These are phyloP conservation scores for Funneliformis mosseae DNA, from an alignment of 192 early-diverging fungal genomes.

Conservation along the genomic window DNA sequence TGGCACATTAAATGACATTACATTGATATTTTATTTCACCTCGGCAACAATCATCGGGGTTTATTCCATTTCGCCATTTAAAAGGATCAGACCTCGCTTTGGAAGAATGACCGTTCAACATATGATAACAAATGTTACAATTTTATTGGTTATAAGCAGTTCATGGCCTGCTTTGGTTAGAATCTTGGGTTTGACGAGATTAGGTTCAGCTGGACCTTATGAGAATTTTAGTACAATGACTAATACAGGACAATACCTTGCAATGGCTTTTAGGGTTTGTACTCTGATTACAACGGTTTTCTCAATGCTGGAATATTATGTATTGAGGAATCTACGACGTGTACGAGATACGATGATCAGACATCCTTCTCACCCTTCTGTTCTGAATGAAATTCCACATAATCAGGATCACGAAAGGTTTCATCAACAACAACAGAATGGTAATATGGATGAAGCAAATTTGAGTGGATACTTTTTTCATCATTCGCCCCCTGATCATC, in stretches of 20 bases:
- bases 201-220: conserved; percentile 24
- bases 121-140: conserved; percentile 26
- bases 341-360: neutral
- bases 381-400: neutral
- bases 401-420: neutral
- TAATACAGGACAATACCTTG: conserved; percentile 3
- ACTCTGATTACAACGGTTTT: conserved; percentile 17
- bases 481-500: neutral
- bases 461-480: neutral
- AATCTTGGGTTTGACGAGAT: conserved; percentile 22
- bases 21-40: conserved; percentile 33
- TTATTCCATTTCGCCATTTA: conserved; percentile 30
- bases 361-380: neutral
- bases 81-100: conserved; percentile 2
- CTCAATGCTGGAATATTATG: conserved; percentile 25
- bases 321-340: conserved; percentile 18
- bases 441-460: neutral
- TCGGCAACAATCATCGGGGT: conserved; percentile 27
- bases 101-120: conserved; percentile 19
- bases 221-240: conserved; percentile 30
- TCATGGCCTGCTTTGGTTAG: conserved; percentile 19
- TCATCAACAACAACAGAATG: neutral
- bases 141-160: conserved; percentile 33
- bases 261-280: conserved; percentile 16
- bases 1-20: conserved; percentile 9